Evolutionary conservation across 176 grass and related monocot genomes (phyloP).

Genomic region (Hordeum vulgare): DNA sequence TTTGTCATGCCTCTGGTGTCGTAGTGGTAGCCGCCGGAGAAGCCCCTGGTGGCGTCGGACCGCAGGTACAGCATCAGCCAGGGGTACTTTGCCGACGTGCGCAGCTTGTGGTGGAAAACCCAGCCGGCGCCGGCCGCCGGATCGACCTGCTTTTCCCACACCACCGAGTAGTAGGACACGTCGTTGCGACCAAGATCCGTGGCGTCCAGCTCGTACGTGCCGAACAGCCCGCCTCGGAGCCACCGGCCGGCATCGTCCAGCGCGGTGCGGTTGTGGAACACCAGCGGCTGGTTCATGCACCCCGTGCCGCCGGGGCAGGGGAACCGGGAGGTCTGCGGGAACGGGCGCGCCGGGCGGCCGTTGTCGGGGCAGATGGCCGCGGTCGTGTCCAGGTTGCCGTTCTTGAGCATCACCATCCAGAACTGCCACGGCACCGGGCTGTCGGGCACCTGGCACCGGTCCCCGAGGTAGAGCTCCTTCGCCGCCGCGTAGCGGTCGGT

Average conservation of each 20-base stretch:
- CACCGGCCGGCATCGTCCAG: conserved; percentile 16
- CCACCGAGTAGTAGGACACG: conserved; percentile 60
- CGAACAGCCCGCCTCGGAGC: conserved; percentile 55
- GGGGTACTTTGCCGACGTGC: conserved; percentile 62
- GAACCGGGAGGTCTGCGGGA: conserved; percentile 54
- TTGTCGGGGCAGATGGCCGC: conserved; percentile 65
- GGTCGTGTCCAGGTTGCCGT: conserved; percentile 79
- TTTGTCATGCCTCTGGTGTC: conserved; percentile 91
- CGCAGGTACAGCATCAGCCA: conserved; percentile 95
- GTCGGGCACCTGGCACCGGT: conserved; percentile 56
- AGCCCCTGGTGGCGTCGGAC: conserved; percentile 76
- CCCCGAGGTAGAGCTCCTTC: conserved; percentile 82
- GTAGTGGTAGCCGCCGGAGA: conserved; percentile 96
- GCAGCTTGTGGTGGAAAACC: conserved; percentile 77
- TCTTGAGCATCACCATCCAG: conserved; percentile 99
- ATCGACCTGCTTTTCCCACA: conserved; percentile 70
- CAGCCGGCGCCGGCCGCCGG: conserved; percentile 34
- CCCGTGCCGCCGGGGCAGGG: conserved; percentile 73
- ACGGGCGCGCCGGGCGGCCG: conserved; percentile 53
- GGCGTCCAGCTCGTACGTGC: conserved; percentile 68
- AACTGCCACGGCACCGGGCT: conserved; percentile 63
- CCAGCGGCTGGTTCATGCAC: conserved; percentile 94
- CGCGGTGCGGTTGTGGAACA: conserved; percentile 70
- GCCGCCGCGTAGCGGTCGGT: conserved; percentile 54
- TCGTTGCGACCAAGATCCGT: neutral